Conservation (phyloP, 2,329 filamentous ascomycete species). For the Ramichloridium luteum region DNA sequence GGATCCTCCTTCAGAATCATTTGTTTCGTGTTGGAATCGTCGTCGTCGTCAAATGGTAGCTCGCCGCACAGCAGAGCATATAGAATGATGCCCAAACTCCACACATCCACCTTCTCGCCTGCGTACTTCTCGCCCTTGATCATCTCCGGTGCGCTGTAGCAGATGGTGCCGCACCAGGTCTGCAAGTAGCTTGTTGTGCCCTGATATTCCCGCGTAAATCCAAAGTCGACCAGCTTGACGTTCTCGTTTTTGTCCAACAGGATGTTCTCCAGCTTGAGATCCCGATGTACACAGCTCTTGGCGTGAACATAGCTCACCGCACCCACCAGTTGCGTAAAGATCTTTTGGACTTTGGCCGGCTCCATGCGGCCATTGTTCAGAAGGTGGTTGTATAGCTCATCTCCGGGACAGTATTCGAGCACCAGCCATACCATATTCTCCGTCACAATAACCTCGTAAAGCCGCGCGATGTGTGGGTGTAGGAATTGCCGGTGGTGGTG, state of each 20-base stretch:
- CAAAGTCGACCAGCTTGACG: conserved; percentile 95
- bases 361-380: conserved; percentile 75
- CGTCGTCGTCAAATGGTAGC: conserved; percentile 92
- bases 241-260: conserved; percentile 93
- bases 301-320: conserved; percentile 91
- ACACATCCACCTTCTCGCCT: conserved; percentile 94
- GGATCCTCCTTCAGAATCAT: conserved; percentile 80
- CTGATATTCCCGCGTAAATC: conserved; percentile 94
- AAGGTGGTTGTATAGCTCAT: conserved; percentile 95
- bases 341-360: conserved; percentile 79
- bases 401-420: conserved; percentile 89
- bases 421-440: conserved; percentile 92
- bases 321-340: conserved; percentile 89
- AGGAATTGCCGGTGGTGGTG: conserved; percentile 97
- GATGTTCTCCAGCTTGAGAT: conserved; percentile 94
- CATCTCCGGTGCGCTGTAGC: conserved; percentile 98
- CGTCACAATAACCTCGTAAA: conserved; percentile 97
- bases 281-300: conserved; percentile 90
- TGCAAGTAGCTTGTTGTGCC: conserved; percentile 88
- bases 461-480: conserved; percentile 87
- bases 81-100: conserved; percentile 76
- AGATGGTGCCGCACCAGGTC: conserved; percentile 95
- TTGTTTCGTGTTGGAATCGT: conserved; percentile 74
- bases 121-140: conserved; percentile 96
- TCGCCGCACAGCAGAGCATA: conserved; percentile 74